Evolutionary conservation across 2,329 filamentous ascomycete genomes (phyloP).

Genomic region (Intubia oerlemansii): DNA sequence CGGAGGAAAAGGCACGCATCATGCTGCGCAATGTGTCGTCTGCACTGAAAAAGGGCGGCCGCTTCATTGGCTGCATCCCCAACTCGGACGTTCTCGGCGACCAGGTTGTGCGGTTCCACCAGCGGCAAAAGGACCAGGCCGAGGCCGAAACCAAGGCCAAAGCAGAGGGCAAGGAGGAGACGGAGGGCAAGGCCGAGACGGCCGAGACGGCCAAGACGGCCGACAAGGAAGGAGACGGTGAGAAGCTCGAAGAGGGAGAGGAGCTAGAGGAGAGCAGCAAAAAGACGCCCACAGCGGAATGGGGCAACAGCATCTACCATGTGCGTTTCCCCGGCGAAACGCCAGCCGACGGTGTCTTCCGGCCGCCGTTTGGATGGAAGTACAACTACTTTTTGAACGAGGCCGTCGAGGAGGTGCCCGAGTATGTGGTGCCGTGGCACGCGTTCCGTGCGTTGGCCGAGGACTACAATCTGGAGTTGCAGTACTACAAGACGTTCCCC

Average conservation of each 20-base stretch:
- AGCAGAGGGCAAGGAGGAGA: constrained; percentile 11
- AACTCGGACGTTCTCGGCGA: constrained; percentile 79
- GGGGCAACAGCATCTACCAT: constrained; percentile 84
- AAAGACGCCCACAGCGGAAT: constrained; percentile 46
- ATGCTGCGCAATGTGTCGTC: constrained; percentile 91
- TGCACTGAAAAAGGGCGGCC: constrained; percentile 76
- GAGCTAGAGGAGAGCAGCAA: constrained; percentile 27
- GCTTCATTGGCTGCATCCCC: constrained; percentile 90
- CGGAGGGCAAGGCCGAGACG: constrained; percentile 11
- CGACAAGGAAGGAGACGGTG: constrained; percentile 22
- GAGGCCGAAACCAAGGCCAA: constrained; percentile 13
- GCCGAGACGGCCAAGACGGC: constrained; percentile 13
- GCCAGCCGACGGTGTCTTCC: constrained; percentile 72
- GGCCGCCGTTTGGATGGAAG: constrained; percentile 91
- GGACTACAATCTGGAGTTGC: constrained; percentile 87
- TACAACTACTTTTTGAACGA: constrained; percentile 94
- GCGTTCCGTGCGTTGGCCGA: constrained; percentile 89
- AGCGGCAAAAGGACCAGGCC: constrained; percentile 15
- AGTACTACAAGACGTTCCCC: constrained; percentile 77
- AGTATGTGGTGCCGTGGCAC: constrained; percentile 97
- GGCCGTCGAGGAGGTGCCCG: constrained; percentile 86
- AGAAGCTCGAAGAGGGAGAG: constrained; percentile 21
- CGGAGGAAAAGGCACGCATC: constrained; percentile 65
- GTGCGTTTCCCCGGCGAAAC: constrained; percentile 73
- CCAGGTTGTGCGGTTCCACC: constrained; percentile 56